Evolutionary conservation across 768 basidiomycete species (phyloP), one percentile per base, ranked within the genome.

Genomic region (Macrolepiota dolichaula): DNA sequence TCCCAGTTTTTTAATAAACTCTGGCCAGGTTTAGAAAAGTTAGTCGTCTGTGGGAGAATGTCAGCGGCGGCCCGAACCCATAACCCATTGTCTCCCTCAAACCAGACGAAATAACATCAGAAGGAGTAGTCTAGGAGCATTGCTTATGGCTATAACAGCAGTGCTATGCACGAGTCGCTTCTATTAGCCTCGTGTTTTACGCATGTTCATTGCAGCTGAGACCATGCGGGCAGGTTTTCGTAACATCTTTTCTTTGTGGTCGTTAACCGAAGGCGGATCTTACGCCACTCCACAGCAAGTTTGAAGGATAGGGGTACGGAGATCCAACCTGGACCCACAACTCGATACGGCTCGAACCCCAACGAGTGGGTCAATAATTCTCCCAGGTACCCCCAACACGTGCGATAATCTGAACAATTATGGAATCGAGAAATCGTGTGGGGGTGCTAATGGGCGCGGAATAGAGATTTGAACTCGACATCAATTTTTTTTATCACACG

Each of bases 231-330:
- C 5, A 19, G n/a, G 6, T 7, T 44, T 7, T 44, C 17, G 42
- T 44, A 17, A 44, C 3, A 19, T n/a, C 10, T 44, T 19, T 10
- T 44, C 10, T n/a, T 44, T 44, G 42, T 44, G 19, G 3, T 17
- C 17, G 9, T 24, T 49, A 22, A 25, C 24, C 25, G 42, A 49
- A 24, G 12, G 12, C 12, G 19, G 25, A 10, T 24, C 13, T 24
- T 22, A 12, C 47, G 22, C 11, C 42, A n/a, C n/a, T 17, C 24
- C 9, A 22, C 9, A 4, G n/a, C 12, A 24, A 27, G 4, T 13
- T 42, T 54, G 36, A 54, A 54, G 37, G 52, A 54, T 54, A 54
- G 52, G 52, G 52, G 52, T 19, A 12, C 37, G n/a, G 52, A 36
- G 47, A 22, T 17, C 42, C 42, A 52, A 54, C 52, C 38, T 38